A percentile compares a stretch with the other conserved stretches of the same genome.
Evolutionary conservation across 441 rosid species (phyloP).

Genomic region (Breynia disticha): DNA sequence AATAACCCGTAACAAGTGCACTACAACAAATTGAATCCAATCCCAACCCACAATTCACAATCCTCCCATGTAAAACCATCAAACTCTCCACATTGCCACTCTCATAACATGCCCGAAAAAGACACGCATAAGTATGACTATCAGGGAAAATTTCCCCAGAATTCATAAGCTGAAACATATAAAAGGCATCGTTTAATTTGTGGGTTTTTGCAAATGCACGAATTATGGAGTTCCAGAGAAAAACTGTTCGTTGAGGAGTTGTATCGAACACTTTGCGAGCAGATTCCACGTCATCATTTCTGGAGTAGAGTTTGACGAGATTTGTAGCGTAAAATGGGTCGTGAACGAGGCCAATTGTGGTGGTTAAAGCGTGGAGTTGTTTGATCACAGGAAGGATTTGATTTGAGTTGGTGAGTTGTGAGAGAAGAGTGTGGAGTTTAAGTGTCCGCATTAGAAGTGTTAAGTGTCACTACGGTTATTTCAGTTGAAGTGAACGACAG

Average conservation of each 20-base stretch:
- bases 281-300: constrained; percentile 32
- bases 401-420: constrained; percentile 38
- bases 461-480: too few species aligned
- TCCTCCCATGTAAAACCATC: constrained; percentile 49
- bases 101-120: constrained; percentile 54
- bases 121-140: constrained; percentile 61
- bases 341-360: constrained; percentile 32
- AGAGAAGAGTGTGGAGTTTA: constrained; percentile 24
- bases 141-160: constrained; percentile 42
- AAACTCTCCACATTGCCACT: constrained; percentile 31
- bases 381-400: constrained; percentile 43
- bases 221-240: constrained; percentile 74
- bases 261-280: constrained; percentile 66
- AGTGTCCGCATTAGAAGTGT: constrained; percentile 18
- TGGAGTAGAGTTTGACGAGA: constrained; percentile 33
- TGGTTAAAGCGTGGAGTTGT: constrained; percentile 54
- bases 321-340: constrained; percentile 71
- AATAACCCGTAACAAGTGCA: constrained; percentile 61
- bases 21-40: constrained; percentile 48
- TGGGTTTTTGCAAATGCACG: constrained; percentile 57
- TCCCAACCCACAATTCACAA: constrained; percentile 47
- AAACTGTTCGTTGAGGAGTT: constrained; percentile 61
- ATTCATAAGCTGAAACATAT: constrained; percentile 41
- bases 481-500: too few species aligned
- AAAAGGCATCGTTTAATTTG: constrained; percentile 22